Conservation (phyloP, 2,329 filamentous ascomycete genomes). For the Stagonosporopsis vannaccii region DNA sequence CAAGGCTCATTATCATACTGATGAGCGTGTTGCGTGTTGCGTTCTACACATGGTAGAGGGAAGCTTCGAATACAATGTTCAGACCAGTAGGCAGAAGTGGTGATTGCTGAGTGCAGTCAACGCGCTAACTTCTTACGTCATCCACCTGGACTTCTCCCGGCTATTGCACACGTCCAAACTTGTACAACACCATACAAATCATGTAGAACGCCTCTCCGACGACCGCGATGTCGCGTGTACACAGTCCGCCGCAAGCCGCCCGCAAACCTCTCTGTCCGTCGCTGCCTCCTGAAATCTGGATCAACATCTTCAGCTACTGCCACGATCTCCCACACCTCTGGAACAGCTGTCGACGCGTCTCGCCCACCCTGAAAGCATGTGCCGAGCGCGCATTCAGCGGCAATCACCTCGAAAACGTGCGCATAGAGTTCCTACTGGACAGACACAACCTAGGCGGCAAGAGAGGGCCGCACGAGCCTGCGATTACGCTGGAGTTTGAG, state of each 20-base stretch:
- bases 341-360: slow-evolving; percentile 40
- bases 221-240: slow-evolving; percentile 10
- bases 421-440: slow-evolving; percentile 41
- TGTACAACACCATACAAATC: background rate
- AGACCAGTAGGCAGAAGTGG: too few species aligned
- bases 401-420: slow-evolving; percentile 28
- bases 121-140: background rate
- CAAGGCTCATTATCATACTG: too few species aligned
- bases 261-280: slow-evolving; percentile 28
- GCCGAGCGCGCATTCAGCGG: slow-evolving; percentile 40
- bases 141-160: background rate
- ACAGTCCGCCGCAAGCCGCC: background rate
- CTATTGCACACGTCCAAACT: background rate
- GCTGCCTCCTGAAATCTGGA: slow-evolving; percentile 46
- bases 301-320: slow-evolving; percentile 41
- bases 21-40: too few species aligned
- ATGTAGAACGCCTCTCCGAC: slow-evolving; percentile 1
- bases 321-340: slow-evolving; percentile 43
- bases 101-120: background rate
- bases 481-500: slow-evolving; percentile 31
- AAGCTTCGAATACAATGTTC: background rate
- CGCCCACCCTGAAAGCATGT: slow-evolving; percentile 35
- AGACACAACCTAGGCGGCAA: slow-evolving; percentile 45
- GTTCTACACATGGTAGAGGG: too few species aligned
- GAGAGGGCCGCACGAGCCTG: slow-evolving; percentile 29